A percentile compares a stretch with the other conserved stretches of the same genome.
Conservation (phyloP, 108 stramenopile species). For the Schizochytrium sp. region DNA sequence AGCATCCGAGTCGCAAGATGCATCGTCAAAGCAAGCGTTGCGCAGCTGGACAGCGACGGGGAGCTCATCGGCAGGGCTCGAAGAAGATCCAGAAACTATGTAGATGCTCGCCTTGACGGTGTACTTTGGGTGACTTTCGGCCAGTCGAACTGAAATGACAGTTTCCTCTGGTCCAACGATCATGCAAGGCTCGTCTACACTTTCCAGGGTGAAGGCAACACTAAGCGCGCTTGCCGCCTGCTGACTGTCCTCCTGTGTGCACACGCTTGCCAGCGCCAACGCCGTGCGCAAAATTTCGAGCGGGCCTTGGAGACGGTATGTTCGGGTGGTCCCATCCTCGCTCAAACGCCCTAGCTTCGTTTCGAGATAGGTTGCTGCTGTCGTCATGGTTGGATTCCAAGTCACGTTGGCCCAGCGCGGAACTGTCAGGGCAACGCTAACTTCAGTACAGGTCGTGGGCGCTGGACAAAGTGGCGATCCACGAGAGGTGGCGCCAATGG, state of each 20-base stretch:
- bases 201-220: background rate
- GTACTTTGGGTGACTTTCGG: too few species aligned
- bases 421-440: background rate
- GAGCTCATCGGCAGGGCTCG: too few species aligned
- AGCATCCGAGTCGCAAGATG: too few species aligned
- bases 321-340: background rate
- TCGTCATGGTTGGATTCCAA: background rate
- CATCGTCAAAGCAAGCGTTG: too few species aligned
- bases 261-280: background rate
- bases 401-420: background rate
- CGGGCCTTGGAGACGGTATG: background rate
- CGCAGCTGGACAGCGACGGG: too few species aligned
- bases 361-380: background rate
- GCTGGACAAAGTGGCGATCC: background rate
- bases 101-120: too few species aligned
- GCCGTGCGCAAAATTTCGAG: background rate
- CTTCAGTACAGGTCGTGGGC: background rate
- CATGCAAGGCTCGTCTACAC: background rate
- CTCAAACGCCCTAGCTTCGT: background rate
- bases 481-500: background rate
- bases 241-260: background rate
- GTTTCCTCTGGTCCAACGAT: too few species aligned
- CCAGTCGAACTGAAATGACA: too few species aligned
- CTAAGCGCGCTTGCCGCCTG: background rate
- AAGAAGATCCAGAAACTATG: too few species aligned